phyloP scores from a whole-genome alignment of 75 land plant species.

The Sequoiadendron giganteum region DNA sequence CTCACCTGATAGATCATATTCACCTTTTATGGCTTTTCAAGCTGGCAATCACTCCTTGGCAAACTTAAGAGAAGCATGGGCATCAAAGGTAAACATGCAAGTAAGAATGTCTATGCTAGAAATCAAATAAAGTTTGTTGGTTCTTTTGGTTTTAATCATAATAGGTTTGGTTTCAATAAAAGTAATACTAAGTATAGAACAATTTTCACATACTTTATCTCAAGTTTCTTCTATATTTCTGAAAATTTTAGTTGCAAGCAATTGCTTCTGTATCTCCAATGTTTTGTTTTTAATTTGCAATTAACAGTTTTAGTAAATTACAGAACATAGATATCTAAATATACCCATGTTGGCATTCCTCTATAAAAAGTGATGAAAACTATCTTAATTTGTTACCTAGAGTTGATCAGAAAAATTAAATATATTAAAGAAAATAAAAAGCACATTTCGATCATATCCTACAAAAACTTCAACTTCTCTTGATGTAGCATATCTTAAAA shows the following conservation, averaged over 20 bases:
- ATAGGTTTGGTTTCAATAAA: background rate
- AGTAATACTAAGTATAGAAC: background rate
- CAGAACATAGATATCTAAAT: background rate
- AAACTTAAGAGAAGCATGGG: background rate
- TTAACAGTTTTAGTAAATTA: background rate
- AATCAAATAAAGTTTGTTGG: background rate
- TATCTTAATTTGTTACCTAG: background rate
- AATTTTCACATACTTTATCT: background rate
- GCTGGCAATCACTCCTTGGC: constrained; percentile 13
- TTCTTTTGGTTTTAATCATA: background rate
- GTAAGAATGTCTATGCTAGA: background rate
- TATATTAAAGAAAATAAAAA: background rate
- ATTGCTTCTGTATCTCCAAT: background rate
- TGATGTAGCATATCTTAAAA: background rate
- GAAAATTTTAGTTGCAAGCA: background rate
- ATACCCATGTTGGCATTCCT: background rate
- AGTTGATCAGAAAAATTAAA: background rate
- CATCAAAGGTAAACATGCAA: constrained; percentile 18
- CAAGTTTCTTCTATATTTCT: background rate
- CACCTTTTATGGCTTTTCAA: constrained; percentile 19
- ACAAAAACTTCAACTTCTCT: background rate
- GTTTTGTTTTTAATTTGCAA: background rate
- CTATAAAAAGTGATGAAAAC: background rate
- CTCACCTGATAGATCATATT: constrained; percentile 19
- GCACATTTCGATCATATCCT: background rate